phyloP scores from a whole-genome alignment of 1,139 yeast genomes.

The Hansenula sp. region DNA sequence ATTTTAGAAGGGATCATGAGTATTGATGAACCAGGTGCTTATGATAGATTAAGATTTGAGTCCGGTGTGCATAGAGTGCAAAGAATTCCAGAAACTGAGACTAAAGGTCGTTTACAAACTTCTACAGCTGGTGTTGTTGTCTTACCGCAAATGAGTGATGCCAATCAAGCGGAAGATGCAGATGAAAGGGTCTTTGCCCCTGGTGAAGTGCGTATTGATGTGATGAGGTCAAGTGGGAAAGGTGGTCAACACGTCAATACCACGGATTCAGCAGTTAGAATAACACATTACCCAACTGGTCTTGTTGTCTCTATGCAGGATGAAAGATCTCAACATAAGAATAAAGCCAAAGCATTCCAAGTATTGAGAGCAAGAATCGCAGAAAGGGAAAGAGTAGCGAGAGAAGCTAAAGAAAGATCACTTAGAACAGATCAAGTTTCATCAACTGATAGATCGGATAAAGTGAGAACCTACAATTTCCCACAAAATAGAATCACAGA shows the following conservation, averaged over 20 bases:
- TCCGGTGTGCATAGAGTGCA: conserved; percentile 98
- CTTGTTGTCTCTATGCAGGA: conserved; percentile 89
- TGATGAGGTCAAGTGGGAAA: conserved; percentile 95
- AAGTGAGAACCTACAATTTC: conserved; percentile 87
- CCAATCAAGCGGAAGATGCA: conserved; percentile 43
- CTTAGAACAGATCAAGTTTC: conserved; percentile 81
- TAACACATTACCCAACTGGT: conserved; percentile 92
- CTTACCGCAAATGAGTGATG: conserved; percentile 75
- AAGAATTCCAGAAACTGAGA: conserved; percentile 88
- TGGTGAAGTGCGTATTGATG: conserved; percentile 87
- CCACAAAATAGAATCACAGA: conserved; percentile 94
- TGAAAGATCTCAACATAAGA: conserved; percentile 91
- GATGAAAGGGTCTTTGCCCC: conserved; percentile 78
- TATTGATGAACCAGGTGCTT: conserved; percentile 75
- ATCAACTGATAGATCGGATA: conserved; percentile 87
- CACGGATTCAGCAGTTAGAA: conserved; percentile 93
- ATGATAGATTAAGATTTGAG: conserved; percentile 70
- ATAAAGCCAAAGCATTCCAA: conserved; percentile 91
- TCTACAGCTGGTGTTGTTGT: conserved; percentile 96
- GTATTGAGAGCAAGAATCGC: conserved; percentile 82
- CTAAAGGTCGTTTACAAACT: conserved; percentile 92
- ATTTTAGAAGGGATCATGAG: conserved; percentile 74
- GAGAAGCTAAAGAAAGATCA: conserved; percentile 59
- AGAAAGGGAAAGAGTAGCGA: conserved; percentile 67
- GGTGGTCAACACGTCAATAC: conserved; percentile 99